Evolutionary conservation across 306 rosid genomes (phyloP).

Genomic region (Quillaja saponaria): DNA sequence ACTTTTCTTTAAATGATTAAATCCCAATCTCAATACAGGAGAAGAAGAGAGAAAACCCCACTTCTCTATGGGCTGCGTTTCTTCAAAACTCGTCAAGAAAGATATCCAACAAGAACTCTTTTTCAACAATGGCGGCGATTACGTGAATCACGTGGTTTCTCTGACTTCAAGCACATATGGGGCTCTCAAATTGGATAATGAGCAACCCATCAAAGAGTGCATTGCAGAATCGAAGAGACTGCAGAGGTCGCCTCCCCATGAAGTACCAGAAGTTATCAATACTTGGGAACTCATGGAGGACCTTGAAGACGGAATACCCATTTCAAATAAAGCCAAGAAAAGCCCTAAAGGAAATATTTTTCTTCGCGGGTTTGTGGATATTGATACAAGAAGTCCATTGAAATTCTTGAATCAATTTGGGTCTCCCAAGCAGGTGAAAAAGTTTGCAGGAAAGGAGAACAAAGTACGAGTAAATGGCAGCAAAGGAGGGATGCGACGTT

Average conservation of each 20-base stretch:
- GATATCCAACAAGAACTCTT: conserved; percentile 49
- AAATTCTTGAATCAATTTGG: conserved; percentile 72
- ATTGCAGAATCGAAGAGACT: conserved; percentile 35
- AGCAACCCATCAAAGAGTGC: conserved; percentile 28
- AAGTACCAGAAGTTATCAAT: conserved; percentile 66
- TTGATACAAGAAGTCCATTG: conserved; percentile 62
- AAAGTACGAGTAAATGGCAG: conserved; percentile 33
- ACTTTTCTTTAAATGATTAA: conserved; percentile 29
- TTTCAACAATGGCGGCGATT: conserved; percentile 57
- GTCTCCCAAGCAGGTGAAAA: conserved; percentile 62
- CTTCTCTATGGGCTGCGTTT: conserved; percentile 85
- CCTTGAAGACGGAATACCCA: conserved; percentile 74
- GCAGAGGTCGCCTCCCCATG: conserved; percentile 35
- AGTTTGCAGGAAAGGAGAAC: conserved; percentile 71
- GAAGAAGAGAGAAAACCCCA: conserved; percentile 24
- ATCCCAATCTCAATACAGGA: conserved; percentile 36
- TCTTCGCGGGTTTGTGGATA: conserved; percentile 62
- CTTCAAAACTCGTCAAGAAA: conserved; percentile 68
- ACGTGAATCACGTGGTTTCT: conserved; percentile 72
- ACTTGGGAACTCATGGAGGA: conserved; percentile 99
- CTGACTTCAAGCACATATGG: conserved; percentile 88
- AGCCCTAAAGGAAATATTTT: conserved; percentile 65
- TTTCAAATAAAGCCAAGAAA: conserved; percentile 50
- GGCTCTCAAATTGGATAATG: conserved; percentile 64
- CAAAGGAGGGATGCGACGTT: conserved; percentile 41